Base-by-base conservation (phyloP, 805 yeast species). In the Suhomyces sp. region DNA sequence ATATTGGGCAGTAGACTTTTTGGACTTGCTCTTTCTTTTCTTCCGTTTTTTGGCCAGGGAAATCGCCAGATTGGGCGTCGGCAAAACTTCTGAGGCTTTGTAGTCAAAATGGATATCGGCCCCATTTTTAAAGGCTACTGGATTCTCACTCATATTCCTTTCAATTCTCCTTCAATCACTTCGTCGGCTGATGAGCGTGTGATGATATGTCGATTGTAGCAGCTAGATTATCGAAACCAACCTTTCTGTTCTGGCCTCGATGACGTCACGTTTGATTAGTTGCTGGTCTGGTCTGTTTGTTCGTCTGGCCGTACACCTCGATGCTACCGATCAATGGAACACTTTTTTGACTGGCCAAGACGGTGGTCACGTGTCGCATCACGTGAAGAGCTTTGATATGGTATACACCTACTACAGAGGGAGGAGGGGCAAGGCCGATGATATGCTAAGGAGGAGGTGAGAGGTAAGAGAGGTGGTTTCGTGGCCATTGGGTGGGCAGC, bases 51-150 rank as follows among this genome's bases (percentile, higher is more conserved):
- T 35, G 47, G 53, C 47, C 48, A 35, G 17, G 3, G 31, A 27
- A 12, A 24, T 45, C 10, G 48, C 46, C 10, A 12, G 3, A 31
- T 31, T n/a, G 44, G 51, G 35, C 41, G 53, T 24, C 37, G 51
- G 35, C 37, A 51, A 46, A 40, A 50, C 27, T 43, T 52, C 40
- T 37, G 44, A 43, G 19, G 17, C 44, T 33, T 46, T 51, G 53
- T 57, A 59, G 56, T 55, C 57, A 52, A 73, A 72, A 49, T 70
- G 73, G 43, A 73, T 64, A 55, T 69, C 65, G 43, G 68, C 65
- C 13, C 77, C 77, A 49, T 67, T 64, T 44, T 57, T 66, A 47
- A 61, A 66, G 41, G 41, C 41, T 4, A 37, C 41, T 37, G 41
- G 41, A 37, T 37, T 17, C 6, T 37, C 41, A 37, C 41, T 37